Percentiles rank a stretch among this genome's conserved stretches.
Conservation (phyloP, 257 asterid species). For the Forsythia suspensa region DNA sequence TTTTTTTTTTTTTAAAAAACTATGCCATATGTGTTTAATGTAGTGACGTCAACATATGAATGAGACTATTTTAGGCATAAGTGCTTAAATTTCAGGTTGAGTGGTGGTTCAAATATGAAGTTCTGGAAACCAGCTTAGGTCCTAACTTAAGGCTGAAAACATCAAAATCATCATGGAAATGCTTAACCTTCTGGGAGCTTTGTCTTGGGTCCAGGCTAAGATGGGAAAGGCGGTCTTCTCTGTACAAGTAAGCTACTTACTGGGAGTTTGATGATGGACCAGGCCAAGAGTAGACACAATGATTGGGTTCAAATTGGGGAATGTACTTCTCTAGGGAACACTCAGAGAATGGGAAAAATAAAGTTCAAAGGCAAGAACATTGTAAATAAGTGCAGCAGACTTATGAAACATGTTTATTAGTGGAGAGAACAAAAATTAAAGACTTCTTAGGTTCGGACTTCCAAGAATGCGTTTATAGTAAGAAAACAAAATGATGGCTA, state of each 20-base stretch:
- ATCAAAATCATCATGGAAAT: background rate
- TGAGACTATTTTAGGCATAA: background rate
- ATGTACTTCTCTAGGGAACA: background rate
- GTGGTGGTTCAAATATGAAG: background rate
- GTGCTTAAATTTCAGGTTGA: background rate
- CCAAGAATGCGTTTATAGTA: background rate
- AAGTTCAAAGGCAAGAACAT: background rate
- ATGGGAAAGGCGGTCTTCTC: background rate
- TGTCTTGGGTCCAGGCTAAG: background rate
- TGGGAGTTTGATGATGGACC: background rate
- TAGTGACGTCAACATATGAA: background rate
- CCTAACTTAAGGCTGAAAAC: background rate
- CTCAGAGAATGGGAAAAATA: too few species aligned
- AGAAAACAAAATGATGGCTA: background rate
- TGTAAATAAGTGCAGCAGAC: background rate
- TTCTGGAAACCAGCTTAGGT: background rate
- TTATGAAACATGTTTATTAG: too few species aligned
- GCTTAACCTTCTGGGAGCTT: background rate
- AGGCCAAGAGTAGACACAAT: background rate
- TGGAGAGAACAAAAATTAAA: background rate
- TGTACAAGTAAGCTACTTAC: background rate
- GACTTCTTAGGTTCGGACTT: background rate
- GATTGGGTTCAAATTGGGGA: background rate
- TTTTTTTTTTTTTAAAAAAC: too few species aligned
- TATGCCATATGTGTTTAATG: background rate